Conservation (phyloP, 208 protist genomes). For the Leishmania gerbilli region DNA sequence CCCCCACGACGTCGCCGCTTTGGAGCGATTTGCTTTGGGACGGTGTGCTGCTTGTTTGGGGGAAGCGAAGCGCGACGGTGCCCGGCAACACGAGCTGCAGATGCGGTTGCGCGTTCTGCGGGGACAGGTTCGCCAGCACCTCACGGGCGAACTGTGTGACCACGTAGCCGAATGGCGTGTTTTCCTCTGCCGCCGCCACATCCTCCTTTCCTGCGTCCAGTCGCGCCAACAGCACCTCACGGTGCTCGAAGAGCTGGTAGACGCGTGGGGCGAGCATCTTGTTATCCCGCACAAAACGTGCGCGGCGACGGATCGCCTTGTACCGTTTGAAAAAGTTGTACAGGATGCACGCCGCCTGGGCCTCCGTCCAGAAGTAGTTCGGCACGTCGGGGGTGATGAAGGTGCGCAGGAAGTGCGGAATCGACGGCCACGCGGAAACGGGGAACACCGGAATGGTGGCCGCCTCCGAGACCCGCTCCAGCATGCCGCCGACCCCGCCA, state of each 20-base stretch:
- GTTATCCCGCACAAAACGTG: conserved; percentile 48
- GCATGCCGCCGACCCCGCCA: conserved; percentile 37
- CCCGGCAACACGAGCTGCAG: conserved; percentile 38
- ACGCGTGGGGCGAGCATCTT: conserved; percentile 70
- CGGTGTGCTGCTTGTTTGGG: background rate
- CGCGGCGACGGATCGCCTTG: conserved; percentile 29
- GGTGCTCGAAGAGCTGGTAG: conserved; percentile 61
- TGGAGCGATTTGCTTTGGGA: background rate
- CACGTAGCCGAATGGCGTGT: conserved; percentile 70
- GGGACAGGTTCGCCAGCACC: conserved; percentile 37
- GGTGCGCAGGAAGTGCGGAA: conserved; percentile 82
- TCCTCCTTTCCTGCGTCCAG: conserved; percentile 63
- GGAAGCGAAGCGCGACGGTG: conserved; percentile 18
- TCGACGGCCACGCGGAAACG: conserved; percentile 40
- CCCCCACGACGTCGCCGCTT: background rate
- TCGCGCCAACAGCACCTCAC: conserved; percentile 29
- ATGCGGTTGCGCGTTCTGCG: conserved; percentile 7
- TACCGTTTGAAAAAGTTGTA: conserved; percentile 57
- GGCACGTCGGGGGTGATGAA: conserved; percentile 41
- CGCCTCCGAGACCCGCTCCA: conserved; percentile 31
- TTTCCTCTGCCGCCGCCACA: conserved; percentile 38
- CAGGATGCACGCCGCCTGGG: conserved; percentile 42
- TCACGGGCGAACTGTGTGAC: conserved; percentile 47
- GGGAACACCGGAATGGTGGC: conserved; percentile 61
- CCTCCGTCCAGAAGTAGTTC: conserved; percentile 66